Base-by-base conservation (phyloP, 2,329 filamentous ascomycete genomes). In the Annulohypoxylon truncatum region DNA sequence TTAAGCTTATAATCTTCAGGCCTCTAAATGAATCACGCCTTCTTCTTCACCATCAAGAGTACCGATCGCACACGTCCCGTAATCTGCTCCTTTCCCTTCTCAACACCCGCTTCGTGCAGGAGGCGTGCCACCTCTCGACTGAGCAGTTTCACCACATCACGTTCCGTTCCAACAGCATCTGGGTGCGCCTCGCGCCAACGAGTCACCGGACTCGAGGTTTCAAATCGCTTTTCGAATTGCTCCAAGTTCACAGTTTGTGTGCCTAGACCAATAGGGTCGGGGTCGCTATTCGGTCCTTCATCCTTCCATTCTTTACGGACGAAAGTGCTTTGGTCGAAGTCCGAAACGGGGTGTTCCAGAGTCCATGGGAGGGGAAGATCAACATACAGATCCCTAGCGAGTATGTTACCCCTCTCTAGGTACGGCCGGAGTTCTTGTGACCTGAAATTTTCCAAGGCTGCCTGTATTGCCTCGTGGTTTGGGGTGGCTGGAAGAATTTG, bases 111-210 rank as follows among this genome's bases (percentile, higher is more conserved):
- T 42, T 62, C 51, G 13, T 62, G 26, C 10, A 62, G 33, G n/a
- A 62, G 20, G 20, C 35, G 42, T 28, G 56, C 50, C 3, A 56
- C 24, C 9, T 51, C 15, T 6, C 44, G 33, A 10, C 59, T 62
- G 12, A 62, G 15, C 12, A 44, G 2, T 33, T 51, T 50, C 28
- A 29, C 33, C 15, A 62, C 44, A 5, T 62, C 59, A 10, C 46
- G 44, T 10, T 62, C 59, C 4, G 59, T 62, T 2, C 52, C 51
- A 7, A 42, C 59, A 24, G 46, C 53, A 31, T 51, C 59, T 6
- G 52, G 51, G 9, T 62, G 52, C 8, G 24, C 59, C n/a, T 62
- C 33, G 10, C 59, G 52, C 59, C 59, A 62, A 18, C 59, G 52
- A n/a, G 46, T 62, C 26, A 62, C 51, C 13, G 44, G 22, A 29